Conservation (phyloP, 2,329 filamentous ascomycete genomes). For the Colletotrichum lini region DNA sequence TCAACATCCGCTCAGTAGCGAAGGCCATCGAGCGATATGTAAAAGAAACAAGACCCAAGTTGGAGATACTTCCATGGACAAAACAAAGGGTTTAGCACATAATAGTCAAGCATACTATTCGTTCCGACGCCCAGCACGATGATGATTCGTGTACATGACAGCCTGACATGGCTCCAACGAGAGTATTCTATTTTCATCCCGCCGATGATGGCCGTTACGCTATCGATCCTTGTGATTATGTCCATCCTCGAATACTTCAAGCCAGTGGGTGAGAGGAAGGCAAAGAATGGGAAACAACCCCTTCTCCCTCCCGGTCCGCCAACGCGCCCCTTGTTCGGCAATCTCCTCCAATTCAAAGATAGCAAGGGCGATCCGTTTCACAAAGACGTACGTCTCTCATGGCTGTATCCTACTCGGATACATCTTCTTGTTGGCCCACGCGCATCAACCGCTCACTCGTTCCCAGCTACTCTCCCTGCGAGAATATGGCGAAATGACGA, state of each 20-base stretch:
- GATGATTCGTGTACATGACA: background rate
- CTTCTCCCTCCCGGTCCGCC: constrained; percentile 7
- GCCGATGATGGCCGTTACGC: background rate
- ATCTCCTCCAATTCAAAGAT: background rate
- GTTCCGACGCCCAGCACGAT: background rate
- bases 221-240: background rate
- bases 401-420: too few relatives aligned
- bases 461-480: constrained; percentile 4
- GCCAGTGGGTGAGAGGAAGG: background rate
- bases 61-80: background rate
- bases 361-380: constrained; percentile 1
- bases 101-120: background rate
- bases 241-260: background rate
- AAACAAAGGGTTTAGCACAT: background rate
- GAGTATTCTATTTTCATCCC: background rate
- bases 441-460: background rate
- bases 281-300: constrained; percentile 2
- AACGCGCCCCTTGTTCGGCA: background rate
- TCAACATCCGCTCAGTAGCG: background rate
- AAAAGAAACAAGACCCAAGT: background rate
- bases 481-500: constrained; percentile 49
- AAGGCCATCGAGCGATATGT: background rate
- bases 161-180: background rate
- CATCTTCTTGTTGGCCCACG: background rate
- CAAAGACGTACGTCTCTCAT: background rate